Evolutionary conservation across 2,329 filamentous ascomycete species (phyloP), one percentile per base, ranked within the genome.

Genomic region (Arthrobotrys pseudoclavata): DNA sequence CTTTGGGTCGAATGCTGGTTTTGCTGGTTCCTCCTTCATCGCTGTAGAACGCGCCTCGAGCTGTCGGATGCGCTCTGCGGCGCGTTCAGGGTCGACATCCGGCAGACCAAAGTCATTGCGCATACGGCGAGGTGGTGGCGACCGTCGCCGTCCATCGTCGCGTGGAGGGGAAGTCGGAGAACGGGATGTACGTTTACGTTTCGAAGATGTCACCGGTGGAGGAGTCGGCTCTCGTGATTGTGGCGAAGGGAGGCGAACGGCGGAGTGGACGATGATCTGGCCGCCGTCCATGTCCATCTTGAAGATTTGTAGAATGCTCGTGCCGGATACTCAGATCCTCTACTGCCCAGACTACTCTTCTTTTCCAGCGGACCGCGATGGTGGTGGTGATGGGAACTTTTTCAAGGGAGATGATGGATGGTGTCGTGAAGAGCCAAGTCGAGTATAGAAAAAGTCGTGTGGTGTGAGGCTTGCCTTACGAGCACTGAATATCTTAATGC

Each of bases 1-100:
- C 85, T 97, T 96, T 50, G 93, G 92, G 47, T 90, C 90, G 24
- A 91, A 92, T 84, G 95, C 93, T 84, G 96, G 97, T 84, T 94
- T 91, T 83, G 93, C 93, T 81, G 92, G 93, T 55, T 88, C 84
- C n/a, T 87, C 86, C 81, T 88, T 88, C 42, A 85, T 84, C 40
- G 84, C 82, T 24, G 84, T 82, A 64, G 87, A 84, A 66, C 88
- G 85, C 81, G 89, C 87, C 12, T 85, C 84, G 15, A 87, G 84
- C 80, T 87, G 84, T 57, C 85, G 84, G 79, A 87, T 86, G 53
- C 86, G 83, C 78, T 87, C 86, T 47, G 86, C 82, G 10, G 86
- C 86, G 70, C 86, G 84, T 70, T 86, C 84, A 0, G 86, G 83
- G 70, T 88, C 87, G 61, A 87, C 85, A 81, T 86, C 85, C 20